Evolutionary conservation across 331 rosid species (phyloP), one percentile per base, ranked within the genome.

Genomic region (Spiraea crenata): DNA sequence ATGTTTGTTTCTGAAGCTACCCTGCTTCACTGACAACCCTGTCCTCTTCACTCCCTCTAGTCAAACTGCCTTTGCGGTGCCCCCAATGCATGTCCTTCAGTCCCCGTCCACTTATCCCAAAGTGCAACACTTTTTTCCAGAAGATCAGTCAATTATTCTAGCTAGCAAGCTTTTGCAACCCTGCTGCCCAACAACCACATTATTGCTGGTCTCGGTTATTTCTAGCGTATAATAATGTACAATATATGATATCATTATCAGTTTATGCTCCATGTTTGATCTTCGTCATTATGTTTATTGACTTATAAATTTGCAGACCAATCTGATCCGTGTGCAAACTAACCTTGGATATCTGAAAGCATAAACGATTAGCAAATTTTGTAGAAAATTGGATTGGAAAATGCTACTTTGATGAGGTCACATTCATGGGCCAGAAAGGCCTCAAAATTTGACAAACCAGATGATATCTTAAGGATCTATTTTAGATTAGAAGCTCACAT

Each of bases 81-180:
- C 31, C 31, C 31, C 31, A 25, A 25, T 3, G 66, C 35, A 41
- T 39, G 40, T 67, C 64, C 45, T 60, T 66, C 66, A 5, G 34
- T 70, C 67, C 2, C 73, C 35, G 51, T 70, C 84, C 80, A 61
- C 58, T 59, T n/a, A 41, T 46, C 56, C 48, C 45, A 6, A 69
- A 45, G 63, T 39, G 68, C 68, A 44, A 34, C 67, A 52, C 71
- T 82, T 69, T 35, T 51, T 15, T 70, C 65, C 71, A 57, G 62
- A 80, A 73, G 17, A 49, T 42, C 64, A 65, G 37, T 64, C 38
- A 48, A 69, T 72, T 25, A 25, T 25, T 25, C 31, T 25, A 25
- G 31, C 65, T 9, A 45, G 51, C 41, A 69, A 40, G 57, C 78
- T 77, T 69, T 66, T 81, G 84, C 70, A 58, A 67, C 79, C 84